A percentile compares a stretch with the other conserved stretches of the same genome.
These are phyloP conservation scores for Mortierella alpina DNA, from an alignment of 192 early-diverging fungal species.

Conservation along the genomic window DNA sequence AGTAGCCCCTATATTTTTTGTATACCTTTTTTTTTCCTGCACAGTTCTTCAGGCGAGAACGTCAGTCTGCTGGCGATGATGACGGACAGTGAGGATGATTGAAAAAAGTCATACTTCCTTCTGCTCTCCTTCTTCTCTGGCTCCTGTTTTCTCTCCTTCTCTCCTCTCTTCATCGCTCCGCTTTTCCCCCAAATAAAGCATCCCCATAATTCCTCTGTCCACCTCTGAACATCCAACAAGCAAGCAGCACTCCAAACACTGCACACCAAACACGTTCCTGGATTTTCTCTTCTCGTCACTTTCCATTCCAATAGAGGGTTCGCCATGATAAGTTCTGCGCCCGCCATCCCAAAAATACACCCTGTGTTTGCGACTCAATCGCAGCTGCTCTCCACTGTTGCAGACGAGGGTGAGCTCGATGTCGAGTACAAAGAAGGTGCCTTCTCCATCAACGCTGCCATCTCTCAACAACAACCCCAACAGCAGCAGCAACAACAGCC, in stretches of 20 bases:
- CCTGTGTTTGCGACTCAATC: constrained; percentile 41
- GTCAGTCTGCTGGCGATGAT: too few species aligned
- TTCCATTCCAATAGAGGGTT: not conserved
- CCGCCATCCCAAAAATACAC: constrained; percentile 49
- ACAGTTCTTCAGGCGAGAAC: too few species aligned
- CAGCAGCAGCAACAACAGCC: constrained; percentile 21
- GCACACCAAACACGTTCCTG: not conserved
- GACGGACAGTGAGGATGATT: too few species aligned
- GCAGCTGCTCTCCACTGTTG: constrained; percentile 11
- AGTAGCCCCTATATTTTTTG: not conserved
- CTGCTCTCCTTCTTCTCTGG: not conserved
- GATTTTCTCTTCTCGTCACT: not conserved
- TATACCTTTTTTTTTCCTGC: not conserved
- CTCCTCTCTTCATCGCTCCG: not conserved
- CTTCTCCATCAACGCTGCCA: constrained; percentile 29
- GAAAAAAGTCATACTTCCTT: too few species aligned
- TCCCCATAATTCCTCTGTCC: not conserved
- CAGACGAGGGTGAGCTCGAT: constrained; percentile 15
- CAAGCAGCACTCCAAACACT: too few species aligned
- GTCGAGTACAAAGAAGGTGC: constrained; percentile 45
- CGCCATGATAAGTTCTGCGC: constrained; percentile 37
- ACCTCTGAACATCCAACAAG: not conserved
- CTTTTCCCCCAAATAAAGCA: not conserved
- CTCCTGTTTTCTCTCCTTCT: not conserved
- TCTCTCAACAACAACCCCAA: constrained; percentile 9